Evolutionary conservation across 2,329 filamentous ascomycete genomes (phyloP).

Genomic region (Kalmusia sp.): DNA sequence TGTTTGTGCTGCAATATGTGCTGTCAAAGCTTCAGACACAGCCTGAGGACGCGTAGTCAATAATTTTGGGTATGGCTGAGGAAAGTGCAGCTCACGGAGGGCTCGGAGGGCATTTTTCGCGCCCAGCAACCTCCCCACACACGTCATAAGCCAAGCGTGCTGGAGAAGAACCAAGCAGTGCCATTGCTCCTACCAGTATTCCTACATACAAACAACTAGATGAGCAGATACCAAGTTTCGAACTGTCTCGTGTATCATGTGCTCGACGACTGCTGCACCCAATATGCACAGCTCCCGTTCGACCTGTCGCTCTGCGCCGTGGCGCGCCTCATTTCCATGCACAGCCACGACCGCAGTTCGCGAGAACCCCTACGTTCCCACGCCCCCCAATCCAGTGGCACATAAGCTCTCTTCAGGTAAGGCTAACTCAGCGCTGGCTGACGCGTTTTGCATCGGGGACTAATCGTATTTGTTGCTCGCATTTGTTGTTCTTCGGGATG

Average conservation of each 20-base stretch:
- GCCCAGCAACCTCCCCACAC: slow-evolving; percentile 17
- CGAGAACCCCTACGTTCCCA: slow-evolving; percentile 20
- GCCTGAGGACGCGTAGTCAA: slow-evolving; percentile 41
- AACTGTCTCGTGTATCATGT: background rate
- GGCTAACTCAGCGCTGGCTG: slow-evolving; percentile 19
- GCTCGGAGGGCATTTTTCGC: slow-evolving; percentile 18
- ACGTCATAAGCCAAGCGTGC: slow-evolving; percentile 25
- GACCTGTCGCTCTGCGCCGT: slow-evolving; percentile 1
- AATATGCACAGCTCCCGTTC: background rate
- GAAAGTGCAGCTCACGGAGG: slow-evolving; percentile 22
- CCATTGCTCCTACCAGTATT: background rate
- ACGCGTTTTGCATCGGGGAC: slow-evolving; percentile 19
- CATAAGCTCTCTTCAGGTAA: slow-evolving; percentile 12
- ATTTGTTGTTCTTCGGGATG: background rate
- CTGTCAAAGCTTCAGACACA: slow-evolving; percentile 25
- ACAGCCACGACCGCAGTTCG: slow-evolving; percentile 38
- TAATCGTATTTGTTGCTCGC: slow-evolving; percentile 6
- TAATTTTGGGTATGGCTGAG: slow-evolving; percentile 24
- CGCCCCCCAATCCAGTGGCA: slow-evolving; percentile 9
- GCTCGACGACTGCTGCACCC: background rate
- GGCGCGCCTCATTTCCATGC: slow-evolving; percentile 12
- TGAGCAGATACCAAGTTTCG: background rate
- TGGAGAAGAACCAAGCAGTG: background rate
- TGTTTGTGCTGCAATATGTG: slow-evolving; percentile 14
- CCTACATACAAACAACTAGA: background rate